These are phyloP conservation scores for Silybum marianum DNA, from an alignment of 129 eudicot species.

Conservation along the genomic window DNA sequence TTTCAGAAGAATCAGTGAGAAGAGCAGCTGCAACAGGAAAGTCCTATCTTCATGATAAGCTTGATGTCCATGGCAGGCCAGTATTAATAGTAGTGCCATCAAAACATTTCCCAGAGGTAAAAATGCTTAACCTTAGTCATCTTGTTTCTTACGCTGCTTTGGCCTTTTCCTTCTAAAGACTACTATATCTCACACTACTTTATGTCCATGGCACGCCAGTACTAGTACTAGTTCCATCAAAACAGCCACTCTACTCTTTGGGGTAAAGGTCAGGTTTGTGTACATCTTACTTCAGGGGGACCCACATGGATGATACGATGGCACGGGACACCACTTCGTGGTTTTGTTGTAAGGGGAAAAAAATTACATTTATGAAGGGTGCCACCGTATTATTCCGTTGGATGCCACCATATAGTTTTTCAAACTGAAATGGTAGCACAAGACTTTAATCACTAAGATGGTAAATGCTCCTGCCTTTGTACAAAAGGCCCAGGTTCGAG, in stretches of 20 bases:
- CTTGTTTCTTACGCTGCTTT: conserved; percentile 29
- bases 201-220: conserved; percentile 80
- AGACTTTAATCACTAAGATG: too few species aligned
- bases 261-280: background rate
- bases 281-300: background rate
- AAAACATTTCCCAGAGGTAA: conserved; percentile 69
- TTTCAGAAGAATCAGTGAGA: conserved; percentile 75
- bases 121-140: background rate
- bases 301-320: too few species aligned
- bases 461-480: too few species aligned
- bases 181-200: conserved; percentile 17
- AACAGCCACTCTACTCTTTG: conserved; percentile 34
- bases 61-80: conserved; percentile 67
- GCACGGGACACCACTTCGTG: too few species aligned
- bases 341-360: too few species aligned
- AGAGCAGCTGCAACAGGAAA: conserved; percentile 74
- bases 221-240: conserved; percentile 74
- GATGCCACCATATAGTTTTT: too few species aligned
- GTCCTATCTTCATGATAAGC: conserved; percentile 73
- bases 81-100: conserved; percentile 65
- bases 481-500: too few species aligned
- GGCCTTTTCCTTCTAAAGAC: too few species aligned
- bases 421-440: too few species aligned
- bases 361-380: too few species aligned
- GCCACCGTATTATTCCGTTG: too few species aligned